Conservation (phyloP, 768 basidiomycete genomes). For the Hypholoma fasciculare region DNA sequence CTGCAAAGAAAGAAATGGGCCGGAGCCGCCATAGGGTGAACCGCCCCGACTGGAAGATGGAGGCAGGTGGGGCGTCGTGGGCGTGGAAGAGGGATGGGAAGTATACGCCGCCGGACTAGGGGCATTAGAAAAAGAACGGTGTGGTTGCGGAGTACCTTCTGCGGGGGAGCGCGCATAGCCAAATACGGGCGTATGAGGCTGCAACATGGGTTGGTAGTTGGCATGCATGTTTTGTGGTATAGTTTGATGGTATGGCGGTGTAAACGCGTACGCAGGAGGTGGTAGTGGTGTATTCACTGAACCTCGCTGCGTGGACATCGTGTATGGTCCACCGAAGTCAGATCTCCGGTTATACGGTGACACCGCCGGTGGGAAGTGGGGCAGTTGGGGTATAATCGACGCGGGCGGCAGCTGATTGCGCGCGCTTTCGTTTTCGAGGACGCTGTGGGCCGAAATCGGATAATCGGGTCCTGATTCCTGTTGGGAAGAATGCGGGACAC, state of each 20-base stretch:
- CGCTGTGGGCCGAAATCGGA: slow-evolving; percentile 8
- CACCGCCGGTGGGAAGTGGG: slow-evolving; percentile 26
- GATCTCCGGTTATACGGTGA: slow-evolving; percentile 32
- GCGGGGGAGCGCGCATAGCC: slow-evolving; percentile 35
- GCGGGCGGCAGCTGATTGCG: slow-evolving; percentile 15
- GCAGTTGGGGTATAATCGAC: slow-evolving; percentile 20
- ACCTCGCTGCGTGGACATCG: slow-evolving; percentile 40
- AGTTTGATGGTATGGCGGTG: slow-evolving; percentile 35
- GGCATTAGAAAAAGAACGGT: slow-evolving; percentile 22
- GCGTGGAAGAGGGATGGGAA: slow-evolving; percentile 26
- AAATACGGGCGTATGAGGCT: slow-evolving; percentile 38
- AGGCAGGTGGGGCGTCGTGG: slow-evolving; percentile 23
- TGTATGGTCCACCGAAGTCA: slow-evolving; percentile 46
- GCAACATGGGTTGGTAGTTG: slow-evolving; percentile 41
- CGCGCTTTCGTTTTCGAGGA: slow-evolving; percentile 20
- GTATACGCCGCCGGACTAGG: slow-evolving; percentile 25
- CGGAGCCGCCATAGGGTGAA: slow-evolving; percentile 25
- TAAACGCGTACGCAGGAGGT: slow-evolving; percentile 33
- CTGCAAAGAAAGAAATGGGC: slow-evolving; percentile 33
- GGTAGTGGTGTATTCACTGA: slow-evolving; percentile 35
- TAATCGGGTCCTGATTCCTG: slow-evolving; percentile 12
- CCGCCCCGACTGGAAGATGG: slow-evolving; percentile 20
- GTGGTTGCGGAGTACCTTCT: slow-evolving; percentile 28
- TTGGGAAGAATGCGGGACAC: slow-evolving; percentile 1
- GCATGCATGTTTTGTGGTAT: slow-evolving; percentile 41